These are phyloP conservation scores for Ligustrum vulgare DNA, from an alignment of 257 asterid genomes.

Conservation along the genomic window DNA sequence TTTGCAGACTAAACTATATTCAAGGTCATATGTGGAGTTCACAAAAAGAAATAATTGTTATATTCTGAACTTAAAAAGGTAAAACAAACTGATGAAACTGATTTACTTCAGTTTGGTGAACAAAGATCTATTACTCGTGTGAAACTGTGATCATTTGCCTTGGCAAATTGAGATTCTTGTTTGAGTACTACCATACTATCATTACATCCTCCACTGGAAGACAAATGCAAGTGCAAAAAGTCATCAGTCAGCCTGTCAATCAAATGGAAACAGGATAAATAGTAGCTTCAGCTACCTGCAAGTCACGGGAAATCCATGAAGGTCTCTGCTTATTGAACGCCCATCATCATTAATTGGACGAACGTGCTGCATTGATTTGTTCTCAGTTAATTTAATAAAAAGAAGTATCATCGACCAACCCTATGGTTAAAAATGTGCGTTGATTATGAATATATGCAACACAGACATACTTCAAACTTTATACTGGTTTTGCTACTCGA, in stretches of 20 bases:
- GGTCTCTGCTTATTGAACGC: conserved; percentile 72
- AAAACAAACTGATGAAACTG: neutral
- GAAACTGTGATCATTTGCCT: conserved; percentile 68
- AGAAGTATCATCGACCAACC: neutral
- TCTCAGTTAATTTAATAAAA: conserved; percentile 23
- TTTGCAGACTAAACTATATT: conserved; percentile 83
- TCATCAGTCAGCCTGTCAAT: conserved; percentile 17
- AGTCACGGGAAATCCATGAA: conserved; percentile 91
- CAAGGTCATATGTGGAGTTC: conserved; percentile 16
- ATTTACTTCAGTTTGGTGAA: conserved; percentile 7
- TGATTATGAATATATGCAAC: conserved; percentile 22
- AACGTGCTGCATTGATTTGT: conserved; percentile 58
- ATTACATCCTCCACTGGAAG: conserved; percentile 75
- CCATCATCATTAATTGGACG: conserved; percentile 86
- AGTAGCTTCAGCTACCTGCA: conserved; percentile 63
- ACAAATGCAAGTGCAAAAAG: conserved; percentile 25
- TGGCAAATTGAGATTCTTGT: conserved; percentile 92
- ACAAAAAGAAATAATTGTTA: conserved; percentile 19
- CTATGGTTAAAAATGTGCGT: conserved; percentile 11
- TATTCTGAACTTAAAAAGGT: conserved; percentile 10
- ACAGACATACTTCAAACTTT: conserved; percentile 71
- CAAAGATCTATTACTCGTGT: conserved; percentile 60
- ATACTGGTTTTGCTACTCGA: conserved; percentile 96
- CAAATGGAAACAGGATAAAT: conserved; percentile 9
- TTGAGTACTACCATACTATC: conserved; percentile 90